Evolutionary conservation across 1,284 basidiomycete species (phyloP).

Genomic region (Malassezia slooffiae): DNA sequence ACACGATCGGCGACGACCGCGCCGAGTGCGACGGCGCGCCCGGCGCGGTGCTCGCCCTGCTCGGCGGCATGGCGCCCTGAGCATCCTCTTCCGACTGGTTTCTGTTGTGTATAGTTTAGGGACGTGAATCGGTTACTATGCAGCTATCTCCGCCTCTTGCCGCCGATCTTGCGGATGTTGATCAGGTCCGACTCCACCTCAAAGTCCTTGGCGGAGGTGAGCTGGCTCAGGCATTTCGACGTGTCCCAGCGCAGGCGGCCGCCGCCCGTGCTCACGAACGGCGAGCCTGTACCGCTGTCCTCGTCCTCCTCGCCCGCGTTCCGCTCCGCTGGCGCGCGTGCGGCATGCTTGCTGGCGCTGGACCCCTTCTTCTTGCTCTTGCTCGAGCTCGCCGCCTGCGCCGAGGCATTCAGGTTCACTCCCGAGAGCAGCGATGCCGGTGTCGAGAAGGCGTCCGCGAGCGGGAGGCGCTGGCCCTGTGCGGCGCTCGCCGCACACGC

Average conservation of each 20-base stretch:
- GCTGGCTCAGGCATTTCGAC: slow-evolving; percentile 38
- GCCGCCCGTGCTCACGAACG: slow-evolving; percentile 26
- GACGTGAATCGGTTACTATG: slow-evolving; percentile 2
- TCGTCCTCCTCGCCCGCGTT: slow-evolving; percentile 23
- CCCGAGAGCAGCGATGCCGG: slow-evolving; percentile 12
- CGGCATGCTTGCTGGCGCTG: slow-evolving; percentile 17
- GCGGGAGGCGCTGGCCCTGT: background rate
- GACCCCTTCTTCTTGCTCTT: slow-evolving; percentile 16
- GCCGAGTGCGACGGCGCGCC: slow-evolving; percentile 9
- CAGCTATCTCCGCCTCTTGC: slow-evolving; percentile 27
- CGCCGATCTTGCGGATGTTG: slow-evolving; percentile 40
- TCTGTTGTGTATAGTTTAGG: background rate
- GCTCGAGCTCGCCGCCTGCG: background rate
- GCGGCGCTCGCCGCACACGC: too few species aligned
- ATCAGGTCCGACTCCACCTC: slow-evolving; percentile 45
- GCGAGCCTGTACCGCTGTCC: slow-evolving; percentile 18
- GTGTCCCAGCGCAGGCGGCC: slow-evolving; percentile 41
- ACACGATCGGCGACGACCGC: slow-evolving; percentile 46
- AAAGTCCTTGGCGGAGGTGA: slow-evolving; percentile 42
- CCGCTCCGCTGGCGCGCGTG: slow-evolving; percentile 17
- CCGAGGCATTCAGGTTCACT: slow-evolving; percentile 4
- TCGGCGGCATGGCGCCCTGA: background rate
- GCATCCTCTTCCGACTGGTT: background rate
- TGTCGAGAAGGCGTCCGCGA: slow-evolving; percentile 2
- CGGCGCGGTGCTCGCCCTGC: slow-evolving; percentile 2